phyloP scores from a whole-genome alignment of 2,329 filamentous ascomycete genomes.

The Purpureocillium takamizusanense region DNA sequence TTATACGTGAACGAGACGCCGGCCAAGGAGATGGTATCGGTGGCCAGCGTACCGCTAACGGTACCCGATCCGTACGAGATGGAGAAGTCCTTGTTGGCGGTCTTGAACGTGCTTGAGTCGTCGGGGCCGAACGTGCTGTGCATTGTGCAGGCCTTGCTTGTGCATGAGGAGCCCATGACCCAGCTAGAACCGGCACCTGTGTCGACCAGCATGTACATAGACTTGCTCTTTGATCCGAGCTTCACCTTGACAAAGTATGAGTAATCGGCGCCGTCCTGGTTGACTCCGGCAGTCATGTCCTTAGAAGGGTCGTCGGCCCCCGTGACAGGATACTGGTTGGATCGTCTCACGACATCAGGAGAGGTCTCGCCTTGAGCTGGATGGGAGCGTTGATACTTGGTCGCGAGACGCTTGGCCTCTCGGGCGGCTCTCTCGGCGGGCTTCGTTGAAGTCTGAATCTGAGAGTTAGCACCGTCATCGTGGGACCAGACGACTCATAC shows the following conservation, averaged over 20 bases:
- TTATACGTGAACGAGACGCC: conserved; percentile 53
- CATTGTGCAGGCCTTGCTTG: conserved; percentile 52
- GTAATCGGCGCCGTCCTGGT: conserved; percentile 57
- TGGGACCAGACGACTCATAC: too few species aligned
- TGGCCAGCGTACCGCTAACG: conserved; percentile 57
- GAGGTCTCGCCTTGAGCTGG: background rate
- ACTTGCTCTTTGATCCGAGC: conserved; percentile 44
- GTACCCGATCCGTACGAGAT: conserved; percentile 72
- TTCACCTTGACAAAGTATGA: conserved; percentile 53
- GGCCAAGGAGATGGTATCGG: conserved; percentile 59
- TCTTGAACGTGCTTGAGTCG: conserved; percentile 56
- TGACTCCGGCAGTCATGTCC: conserved; percentile 42
- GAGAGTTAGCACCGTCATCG: too few species aligned
- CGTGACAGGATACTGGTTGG: conserved; percentile 38
- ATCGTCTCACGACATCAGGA: conserved; percentile 22
- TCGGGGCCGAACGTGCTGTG: conserved; percentile 62
- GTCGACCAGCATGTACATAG: conserved; percentile 55
- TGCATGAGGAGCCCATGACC: conserved; percentile 70
- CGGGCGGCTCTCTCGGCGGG: conserved; percentile 25
- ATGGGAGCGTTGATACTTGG: conserved; percentile 23
- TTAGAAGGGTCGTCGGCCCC: conserved; percentile 34
- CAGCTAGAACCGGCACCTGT: conserved; percentile 67
- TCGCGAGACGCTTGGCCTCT: conserved; percentile 16
- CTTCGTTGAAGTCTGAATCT: conserved; percentile 20
- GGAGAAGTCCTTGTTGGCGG: conserved; percentile 44